These are phyloP conservation scores for Sugiyamaella marilandica DNA, from an alignment of 805 yeast species.

Conservation along the genomic window DNA sequence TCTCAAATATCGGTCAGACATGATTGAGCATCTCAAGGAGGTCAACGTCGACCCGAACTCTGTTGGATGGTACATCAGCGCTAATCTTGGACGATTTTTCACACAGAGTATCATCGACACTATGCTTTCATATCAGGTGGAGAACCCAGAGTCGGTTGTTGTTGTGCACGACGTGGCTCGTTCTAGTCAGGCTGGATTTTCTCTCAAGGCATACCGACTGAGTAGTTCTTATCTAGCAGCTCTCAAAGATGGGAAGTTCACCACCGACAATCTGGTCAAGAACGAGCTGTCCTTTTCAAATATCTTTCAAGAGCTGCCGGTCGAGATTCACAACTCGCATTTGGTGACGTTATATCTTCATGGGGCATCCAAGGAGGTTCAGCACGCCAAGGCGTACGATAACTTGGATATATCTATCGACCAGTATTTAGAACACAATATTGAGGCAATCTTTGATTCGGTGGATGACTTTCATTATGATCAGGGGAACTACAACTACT, in stretches of 20 bases:
- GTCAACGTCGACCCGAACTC: conserved; percentile 64
- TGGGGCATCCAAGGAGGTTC: conserved; percentile 8
- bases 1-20: conserved; percentile 61
- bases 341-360: conserved; percentile 49
- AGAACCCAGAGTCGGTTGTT: conserved; percentile 49
- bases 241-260: conserved; percentile 51
- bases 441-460: conserved; percentile 61
- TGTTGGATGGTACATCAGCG: conserved; percentile 77
- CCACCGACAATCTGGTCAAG: conserved; percentile 56
- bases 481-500: conserved; percentile 74
- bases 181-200: conserved; percentile 52
- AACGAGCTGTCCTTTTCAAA: conserved; percentile 59
- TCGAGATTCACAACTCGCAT: conserved; percentile 61
- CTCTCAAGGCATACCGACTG: conserved; percentile 65
- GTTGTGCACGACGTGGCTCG: conserved; percentile 66
- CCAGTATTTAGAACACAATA: conserved; percentile 39
- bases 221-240: conserved; percentile 56
- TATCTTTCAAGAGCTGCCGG: conserved; percentile 67
- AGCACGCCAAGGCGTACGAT: conserved; percentile 29
- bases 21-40: conserved; percentile 55
- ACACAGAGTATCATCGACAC: conserved; percentile 60
- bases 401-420: conserved; percentile 41
- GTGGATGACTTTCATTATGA: conserved; percentile 73
- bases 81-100: conserved; percentile 64
- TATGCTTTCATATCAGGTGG: conserved; percentile 58